A percentile compares a stretch with the other conserved stretches of the same genome.
Conservation (phyloP, 441 rosid species). For the Gossypium trilobum region DNA sequence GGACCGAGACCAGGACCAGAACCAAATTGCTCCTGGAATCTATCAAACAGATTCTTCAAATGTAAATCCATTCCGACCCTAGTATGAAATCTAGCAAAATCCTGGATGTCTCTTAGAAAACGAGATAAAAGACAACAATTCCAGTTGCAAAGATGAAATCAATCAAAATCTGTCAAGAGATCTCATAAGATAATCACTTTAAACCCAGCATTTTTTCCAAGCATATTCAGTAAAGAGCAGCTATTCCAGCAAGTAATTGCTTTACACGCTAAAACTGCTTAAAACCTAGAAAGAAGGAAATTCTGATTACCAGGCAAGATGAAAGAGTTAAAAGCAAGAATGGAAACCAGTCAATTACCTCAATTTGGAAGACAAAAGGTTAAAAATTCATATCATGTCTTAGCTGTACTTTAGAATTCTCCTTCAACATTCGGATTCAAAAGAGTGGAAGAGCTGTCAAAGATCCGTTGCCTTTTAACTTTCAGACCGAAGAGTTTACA, state of each 20-base stretch:
- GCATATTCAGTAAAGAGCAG: background rate
- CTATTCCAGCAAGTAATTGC: background rate
- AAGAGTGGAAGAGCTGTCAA: background rate
- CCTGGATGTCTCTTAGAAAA: background rate
- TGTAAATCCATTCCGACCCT: conserved; percentile 47
- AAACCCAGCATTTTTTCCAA: background rate
- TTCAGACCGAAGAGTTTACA: background rate
- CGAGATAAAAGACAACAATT: conserved; percentile 3
- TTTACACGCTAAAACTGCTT: background rate
- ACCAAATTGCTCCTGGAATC: conserved; percentile 64
- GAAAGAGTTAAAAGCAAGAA: background rate
- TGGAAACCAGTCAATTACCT: background rate
- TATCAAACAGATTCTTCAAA: conserved; percentile 55
- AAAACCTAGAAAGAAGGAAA: background rate
- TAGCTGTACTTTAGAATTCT: background rate
- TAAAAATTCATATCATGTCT: background rate
- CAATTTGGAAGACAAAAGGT: background rate
- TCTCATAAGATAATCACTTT: conserved; percentile 6
- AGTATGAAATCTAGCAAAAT: conserved; percentile 19
- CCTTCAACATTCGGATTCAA: conserved; percentile 2
- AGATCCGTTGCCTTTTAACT: conserved; percentile 4
- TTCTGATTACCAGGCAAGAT: background rate
- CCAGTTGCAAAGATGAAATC: conserved; percentile 9
- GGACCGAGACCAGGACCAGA: conserved; percentile 77
- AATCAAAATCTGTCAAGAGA: background rate